Conservation (phyloP, 257 asterid species). For the Prunella vulgaris region DNA sequence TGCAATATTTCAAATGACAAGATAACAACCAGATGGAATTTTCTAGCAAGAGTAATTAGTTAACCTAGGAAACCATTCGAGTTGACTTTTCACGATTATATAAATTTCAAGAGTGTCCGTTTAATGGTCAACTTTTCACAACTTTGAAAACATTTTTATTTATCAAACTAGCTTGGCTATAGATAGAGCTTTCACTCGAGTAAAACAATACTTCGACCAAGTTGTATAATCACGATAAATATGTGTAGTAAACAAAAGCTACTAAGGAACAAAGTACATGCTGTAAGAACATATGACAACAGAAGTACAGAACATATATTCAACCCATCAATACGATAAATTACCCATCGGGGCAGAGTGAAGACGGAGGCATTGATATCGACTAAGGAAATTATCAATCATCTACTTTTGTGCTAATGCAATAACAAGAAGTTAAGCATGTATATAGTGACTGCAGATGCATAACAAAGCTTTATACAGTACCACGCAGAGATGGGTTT, state of each 20-base stretch:
- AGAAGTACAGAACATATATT: not conserved
- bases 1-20: slow-evolving; percentile 5
- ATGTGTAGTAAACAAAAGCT: no score
- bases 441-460: not conserved
- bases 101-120: slow-evolving; percentile 1
- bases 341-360: no score
- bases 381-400: slow-evolving; percentile 1
- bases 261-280: not conserved
- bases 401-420: not conserved
- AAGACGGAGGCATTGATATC: not conserved
- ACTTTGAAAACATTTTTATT: not conserved
- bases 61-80: not conserved
- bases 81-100: not conserved
- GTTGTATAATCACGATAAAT: no score
- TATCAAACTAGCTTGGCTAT: slow-evolving; percentile 5
- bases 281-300: no score
- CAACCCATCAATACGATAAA: no score
- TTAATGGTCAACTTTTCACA: not conserved
- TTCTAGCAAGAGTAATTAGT: not conserved
- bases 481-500: not conserved
- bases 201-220: no score
- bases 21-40: not conserved
- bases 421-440: slow-evolving; percentile 2
- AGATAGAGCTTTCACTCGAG: not conserved
- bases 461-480: not conserved